A percentile compares a stretch with the other conserved stretches of the same genome.
phyloP scores from a whole-genome alignment of 164 flowering plant species.

The Annona cherimola region DNA sequence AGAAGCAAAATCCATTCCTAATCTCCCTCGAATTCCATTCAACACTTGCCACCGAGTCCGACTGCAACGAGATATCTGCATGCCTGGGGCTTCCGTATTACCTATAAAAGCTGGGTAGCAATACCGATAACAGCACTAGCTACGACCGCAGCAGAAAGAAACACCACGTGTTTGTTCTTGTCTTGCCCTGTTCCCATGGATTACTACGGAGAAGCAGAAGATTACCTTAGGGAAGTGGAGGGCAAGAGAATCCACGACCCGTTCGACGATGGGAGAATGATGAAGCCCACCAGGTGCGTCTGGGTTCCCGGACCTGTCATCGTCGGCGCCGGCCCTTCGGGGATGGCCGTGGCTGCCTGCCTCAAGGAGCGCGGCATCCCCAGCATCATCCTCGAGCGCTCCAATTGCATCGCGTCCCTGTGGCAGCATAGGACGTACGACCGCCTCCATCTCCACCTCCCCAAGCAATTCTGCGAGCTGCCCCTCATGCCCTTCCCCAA shows the following conservation, averaged over 20 bases:
- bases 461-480: conserved; percentile 73
- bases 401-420: conserved; percentile 65
- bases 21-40: neutral
- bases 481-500: conserved; percentile 66
- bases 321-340: conserved; percentile 86
- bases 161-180: neutral
- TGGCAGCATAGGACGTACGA: conserved; percentile 75
- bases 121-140: too few relatives aligned
- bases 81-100: neutral
- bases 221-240: conserved; percentile 39
- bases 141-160: neutral
- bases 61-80: neutral
- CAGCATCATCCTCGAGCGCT: conserved; percentile 55
- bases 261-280: conserved; percentile 1
- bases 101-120: too few relatives aligned
- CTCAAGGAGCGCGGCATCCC: conserved; percentile 46
- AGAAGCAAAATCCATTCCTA: neutral
- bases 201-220: neutral
- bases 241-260: conserved; percentile 42
- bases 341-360: conserved; percentile 73
- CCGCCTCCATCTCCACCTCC: conserved; percentile 71
- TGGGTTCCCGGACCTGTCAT: conserved; percentile 53
- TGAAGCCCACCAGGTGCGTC: conserved; percentile 10
- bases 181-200: conserved; percentile 26
- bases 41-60: neutral